Evolutionary conservation across 257 asterid species (phyloP), one percentile per base, ranked within the genome.

Genomic region (Solanum medicagineum): DNA sequence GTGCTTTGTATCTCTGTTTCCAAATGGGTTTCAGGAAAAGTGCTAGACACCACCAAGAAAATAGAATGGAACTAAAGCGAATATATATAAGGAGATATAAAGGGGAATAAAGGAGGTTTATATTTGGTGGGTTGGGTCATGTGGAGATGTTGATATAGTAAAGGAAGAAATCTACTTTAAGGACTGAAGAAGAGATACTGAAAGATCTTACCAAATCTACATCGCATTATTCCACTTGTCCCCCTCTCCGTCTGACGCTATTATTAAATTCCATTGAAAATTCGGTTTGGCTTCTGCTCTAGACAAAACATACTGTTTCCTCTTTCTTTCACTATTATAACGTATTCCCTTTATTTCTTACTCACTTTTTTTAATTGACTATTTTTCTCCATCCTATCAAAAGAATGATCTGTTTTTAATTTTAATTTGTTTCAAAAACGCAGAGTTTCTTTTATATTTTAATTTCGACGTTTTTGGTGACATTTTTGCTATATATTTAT

Each of bases 121-220:
- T 42, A 24, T 62, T 10, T 2, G 17, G 54, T 26, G 91, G 87
- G 79, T 60, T 40, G 40, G 20, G 83, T 53, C 44, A 59, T 86
- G 84, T 89, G 11, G 86, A 87, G 90, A 51, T 87, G 88, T 68
- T 89, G 97, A 91, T 91, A 91, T 92, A 93, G 92, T 87, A 85
- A 87, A 84, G 68, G 55, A 26, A 55, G 86, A 93, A 86, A 92
- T 92, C 91, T 91, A 88, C 91, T 90, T 92, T 88, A 89, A 91
- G 89, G 93, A 90, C 86, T 56, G 83, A 90, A 87, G 90, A 85
- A 86, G 88, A 81, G 92, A 92, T 89, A 89, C 86, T 68, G 86
- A 85, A 84, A 87, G 92, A 95, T 93, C 98, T 95, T 91, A 88
- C 90, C 87, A 91, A 91, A 95, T 95, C 98, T 90, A 91, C 86